A percentile compares a stretch with the other conserved stretches of the same genome.
Conservation (phyloP, 257 asterid genomes). For the Craterostigma plantagineum region DNA sequence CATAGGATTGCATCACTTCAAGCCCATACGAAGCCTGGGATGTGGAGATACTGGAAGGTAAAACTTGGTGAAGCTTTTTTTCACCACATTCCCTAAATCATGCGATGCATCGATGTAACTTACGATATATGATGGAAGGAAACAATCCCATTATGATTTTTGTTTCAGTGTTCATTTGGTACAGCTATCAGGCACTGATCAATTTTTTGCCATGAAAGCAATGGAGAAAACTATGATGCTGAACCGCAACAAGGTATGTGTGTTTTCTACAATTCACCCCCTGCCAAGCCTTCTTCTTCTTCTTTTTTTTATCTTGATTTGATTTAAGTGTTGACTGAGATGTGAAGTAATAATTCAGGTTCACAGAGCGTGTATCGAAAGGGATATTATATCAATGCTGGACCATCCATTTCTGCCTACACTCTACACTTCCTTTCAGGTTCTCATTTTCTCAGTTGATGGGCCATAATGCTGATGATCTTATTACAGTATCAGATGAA, state of each 20-base stretch:
- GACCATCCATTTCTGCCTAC: slow-evolving; percentile 99
- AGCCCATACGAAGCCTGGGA: slow-evolving; percentile 89
- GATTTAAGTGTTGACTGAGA: background rate
- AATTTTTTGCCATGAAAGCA: slow-evolving; percentile 90
- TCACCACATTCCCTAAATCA: too few species aligned
- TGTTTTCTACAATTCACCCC: background rate
- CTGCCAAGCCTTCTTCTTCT: background rate
- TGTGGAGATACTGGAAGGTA: slow-evolving; percentile 99
- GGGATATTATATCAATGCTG: slow-evolving; percentile 74
- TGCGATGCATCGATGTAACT: too few species aligned
- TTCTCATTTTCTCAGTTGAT: slow-evolving; percentile 11
- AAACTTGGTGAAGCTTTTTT: background rate
- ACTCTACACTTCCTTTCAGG: slow-evolving; percentile 87
- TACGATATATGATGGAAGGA: too few species aligned
- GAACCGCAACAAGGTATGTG: slow-evolving; percentile 73
- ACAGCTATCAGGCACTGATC: slow-evolving; percentile 61
- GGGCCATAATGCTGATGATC: background rate
- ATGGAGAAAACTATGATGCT: slow-evolving; percentile 94
- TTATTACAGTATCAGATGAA: too few species aligned
- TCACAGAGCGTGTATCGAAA: slow-evolving; percentile 90
- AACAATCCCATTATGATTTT: background rate
- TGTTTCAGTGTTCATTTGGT: slow-evolving; percentile 87
- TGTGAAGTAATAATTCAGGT: slow-evolving; percentile 48
- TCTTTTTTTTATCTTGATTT: background rate
- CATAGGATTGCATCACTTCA: slow-evolving; percentile 75